Evolutionary conservation across 345 rosid species (phyloP), one percentile per base, ranked within the genome.

Genomic region (Populus davidiana): DNA sequence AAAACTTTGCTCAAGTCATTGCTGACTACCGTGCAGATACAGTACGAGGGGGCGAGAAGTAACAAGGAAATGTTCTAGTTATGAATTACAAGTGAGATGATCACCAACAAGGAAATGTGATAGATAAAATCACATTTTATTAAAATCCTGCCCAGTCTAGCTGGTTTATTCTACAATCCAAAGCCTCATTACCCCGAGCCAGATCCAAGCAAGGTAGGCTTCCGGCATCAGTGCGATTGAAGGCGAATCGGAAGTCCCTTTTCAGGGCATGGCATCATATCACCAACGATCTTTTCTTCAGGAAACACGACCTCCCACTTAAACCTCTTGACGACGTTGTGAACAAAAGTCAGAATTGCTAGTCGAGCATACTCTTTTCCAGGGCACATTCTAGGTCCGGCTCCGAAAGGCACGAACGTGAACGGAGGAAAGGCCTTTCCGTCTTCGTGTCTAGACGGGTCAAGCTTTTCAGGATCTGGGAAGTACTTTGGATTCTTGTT

Each of bases 311-410:
- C 29, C 38, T 83, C 85, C 90, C 86, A 87, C 17, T 63, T 71
- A 20, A 78, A 87, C 73, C 84, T 83, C 72, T 63, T 83, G 16
- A 83, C 81, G 14, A 85, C 81, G 27, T 85, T 81, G 78, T 83
- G 88, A 23, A 83, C 82, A 44, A 87, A 87, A 1, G 85, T 69
- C 5, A 85, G 83, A 61, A 81, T 85, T 8, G 87, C 85, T 25
- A 85, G 67, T n/a, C 86, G 70, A 0, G 88, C 88, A 67, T 87
- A 85, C 72, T 87, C 90, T 68, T 85, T 87, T n/a, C 90, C 88
- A 5, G 90, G 86, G 50, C 88, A 85, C 83, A 69, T 76, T 18
- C 86, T 73, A 0, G 90, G 90, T 1, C 90, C 90, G 1, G 88
- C 88, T 23, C 90, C 88, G 23, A 87, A 87, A 11, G 90, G 88